phyloP scores from a whole-genome alignment of 1,284 basidiomycete species.

The Chalciporus sp. region DNA sequence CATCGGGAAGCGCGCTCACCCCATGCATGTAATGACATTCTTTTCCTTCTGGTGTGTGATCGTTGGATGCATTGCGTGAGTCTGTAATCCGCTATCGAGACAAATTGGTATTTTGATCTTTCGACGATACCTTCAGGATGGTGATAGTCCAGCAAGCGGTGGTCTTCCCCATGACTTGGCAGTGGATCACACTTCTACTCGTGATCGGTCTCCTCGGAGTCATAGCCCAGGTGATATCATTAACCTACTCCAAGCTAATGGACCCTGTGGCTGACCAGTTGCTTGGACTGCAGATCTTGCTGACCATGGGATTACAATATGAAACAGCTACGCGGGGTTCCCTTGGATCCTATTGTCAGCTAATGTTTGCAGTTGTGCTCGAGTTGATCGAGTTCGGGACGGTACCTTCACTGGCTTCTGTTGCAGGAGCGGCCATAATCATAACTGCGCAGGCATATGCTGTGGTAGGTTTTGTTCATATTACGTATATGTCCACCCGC shows the following conservation, averaged over 20 bases:
- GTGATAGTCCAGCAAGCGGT: conserved; percentile 29
- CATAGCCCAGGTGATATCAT: conserved; percentile 40
- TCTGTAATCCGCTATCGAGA: background rate
- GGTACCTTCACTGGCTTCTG: conserved; percentile 14
- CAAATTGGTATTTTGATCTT: conserved; percentile 5
- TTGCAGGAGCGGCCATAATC: conserved; percentile 14
- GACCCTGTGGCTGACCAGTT: background rate
- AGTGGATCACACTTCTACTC: conserved; percentile 38
- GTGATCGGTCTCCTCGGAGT: conserved; percentile 49
- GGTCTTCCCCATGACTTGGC: conserved; percentile 42
- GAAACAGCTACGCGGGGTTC: conserved; percentile 31
- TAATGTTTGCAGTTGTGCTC: conserved; percentile 19
- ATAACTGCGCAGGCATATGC: conserved; percentile 12
- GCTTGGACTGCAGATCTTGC: background rate
- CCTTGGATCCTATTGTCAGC: conserved; percentile 18
- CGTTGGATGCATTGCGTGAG: conserved; percentile 51
- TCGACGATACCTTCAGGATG: conserved; percentile 12
- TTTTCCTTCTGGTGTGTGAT: conserved; percentile 69
- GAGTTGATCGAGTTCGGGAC: conserved; percentile 18
- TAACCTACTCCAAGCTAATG: background rate
- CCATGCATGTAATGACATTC: conserved; percentile 71
- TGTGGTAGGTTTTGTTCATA: conserved; percentile 12
- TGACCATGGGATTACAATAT: conserved; percentile 19
- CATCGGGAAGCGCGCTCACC: conserved; percentile 74
- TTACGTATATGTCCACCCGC: background rate